Evolutionary conservation across 2,329 filamentous ascomycete species (phyloP), one percentile per base, ranked within the genome.

Genomic region (Colletotrichum sojae): DNA sequence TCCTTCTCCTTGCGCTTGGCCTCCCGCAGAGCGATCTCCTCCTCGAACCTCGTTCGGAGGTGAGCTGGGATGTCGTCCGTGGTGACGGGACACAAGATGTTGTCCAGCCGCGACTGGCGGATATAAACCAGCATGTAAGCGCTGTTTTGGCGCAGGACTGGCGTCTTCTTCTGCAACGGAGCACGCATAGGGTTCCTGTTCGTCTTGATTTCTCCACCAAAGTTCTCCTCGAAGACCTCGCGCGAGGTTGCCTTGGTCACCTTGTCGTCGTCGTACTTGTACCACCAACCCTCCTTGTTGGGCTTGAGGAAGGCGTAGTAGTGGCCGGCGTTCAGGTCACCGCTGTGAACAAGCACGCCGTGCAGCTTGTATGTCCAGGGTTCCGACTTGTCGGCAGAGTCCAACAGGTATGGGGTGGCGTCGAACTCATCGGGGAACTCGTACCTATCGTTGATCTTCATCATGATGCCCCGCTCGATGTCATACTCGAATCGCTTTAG

Each of bases 61-160:
- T 98, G 95, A 60, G 85, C 78, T 2, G 96, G 97, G 16, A 94
- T 93, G 75, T 97, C 92, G 2, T 92, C 88, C 72, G 92, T 86
- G n/a, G 88, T 87, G 45, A 96, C 92, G 0, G 91, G 89, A 49
- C 91, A 89, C 61, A 99, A 86, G 55, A 98, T 91, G 73, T 93
- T 87, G 76, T 97, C 93, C n/a, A 97, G 82, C 65, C 91, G 89
- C 59, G 91, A 92, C 78, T 97, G 93, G 53, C 96, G 91, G 73
- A 99, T 94, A 77, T 99, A 99, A 2, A 99, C 97, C 85, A 99
- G 83, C 96, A 99, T 99, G 85, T 99, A 99, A 5, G 96, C 97
- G 79, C 95, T 99, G 81, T 90, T 91, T 70, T 90, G 88, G 62
- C 90, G 86, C 81, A 91, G 87, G 74, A 89, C 79, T 1, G 89